phyloP scores from a whole-genome alignment of 176 grass and related monocot species.

The Zoysia pacifica region DNA sequence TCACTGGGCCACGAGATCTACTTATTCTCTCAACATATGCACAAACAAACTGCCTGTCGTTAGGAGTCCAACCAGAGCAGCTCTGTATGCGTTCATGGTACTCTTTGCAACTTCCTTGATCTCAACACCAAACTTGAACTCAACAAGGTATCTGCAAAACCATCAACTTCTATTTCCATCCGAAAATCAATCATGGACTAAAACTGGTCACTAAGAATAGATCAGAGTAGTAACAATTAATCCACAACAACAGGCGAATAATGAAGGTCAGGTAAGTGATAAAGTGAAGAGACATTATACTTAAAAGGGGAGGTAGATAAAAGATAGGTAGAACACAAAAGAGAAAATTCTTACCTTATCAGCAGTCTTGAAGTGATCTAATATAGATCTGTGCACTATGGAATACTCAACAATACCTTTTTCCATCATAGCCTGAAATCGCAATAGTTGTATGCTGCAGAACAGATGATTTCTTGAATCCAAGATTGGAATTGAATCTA shows the following conservation, averaged over 20 bases:
- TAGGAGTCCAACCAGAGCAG: conserved; percentile 58
- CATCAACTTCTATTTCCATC: background rate
- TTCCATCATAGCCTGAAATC: conserved; percentile 67
- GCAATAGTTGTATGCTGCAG: conserved; percentile 65
- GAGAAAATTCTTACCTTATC: conserved; percentile 66
- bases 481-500: conserved; percentile 87
- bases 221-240: too few relatives aligned
- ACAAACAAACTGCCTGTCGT: background rate
- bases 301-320: background rate
- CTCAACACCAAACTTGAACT: conserved; percentile 65
- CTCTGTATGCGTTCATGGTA: conserved; percentile 78
- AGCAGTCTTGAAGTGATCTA: conserved; percentile 88
- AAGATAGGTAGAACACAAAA: conserved; percentile 7
- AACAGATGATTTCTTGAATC: conserved; percentile 77
- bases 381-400: conserved; percentile 67
- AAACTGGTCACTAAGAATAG: too few relatives aligned
- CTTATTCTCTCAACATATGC: background rate
- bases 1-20: background rate
- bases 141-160: conserved; percentile 63
- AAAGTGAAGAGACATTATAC: background rate
- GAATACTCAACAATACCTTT: conserved; percentile 88
- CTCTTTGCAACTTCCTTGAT: conserved; percentile 77
- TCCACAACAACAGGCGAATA: too few relatives aligned
- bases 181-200: too few relatives aligned
- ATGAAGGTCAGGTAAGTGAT: background rate